These are phyloP conservation scores for Diospyros lotus DNA, from an alignment of 148 eudicot genomes.

Conservation along the genomic window DNA sequence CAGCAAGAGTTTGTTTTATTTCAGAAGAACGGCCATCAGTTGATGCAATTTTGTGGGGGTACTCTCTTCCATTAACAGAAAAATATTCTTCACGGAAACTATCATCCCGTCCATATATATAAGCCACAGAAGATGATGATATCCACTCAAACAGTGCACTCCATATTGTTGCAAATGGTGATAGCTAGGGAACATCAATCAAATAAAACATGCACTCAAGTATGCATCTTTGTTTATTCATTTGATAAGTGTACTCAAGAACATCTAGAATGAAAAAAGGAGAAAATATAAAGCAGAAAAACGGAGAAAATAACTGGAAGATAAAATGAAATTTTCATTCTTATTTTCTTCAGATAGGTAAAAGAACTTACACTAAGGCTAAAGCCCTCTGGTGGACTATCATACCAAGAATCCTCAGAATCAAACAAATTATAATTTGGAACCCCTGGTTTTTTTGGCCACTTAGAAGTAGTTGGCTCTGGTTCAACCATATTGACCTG, in stretches of 20 bases:
- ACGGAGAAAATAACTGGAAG: neutral
- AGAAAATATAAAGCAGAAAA: no score
- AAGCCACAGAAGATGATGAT: constrained; percentile 87
- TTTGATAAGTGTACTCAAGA: no score
- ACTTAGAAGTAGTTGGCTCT: constrained; percentile 45
- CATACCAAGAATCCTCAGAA: constrained; percentile 81
- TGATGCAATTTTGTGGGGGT: constrained; percentile 53
- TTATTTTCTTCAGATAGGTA: neutral
- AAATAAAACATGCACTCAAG: constrained; percentile 9
- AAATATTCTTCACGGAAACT: constrained; percentile 66
- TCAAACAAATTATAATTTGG: constrained; percentile 47
- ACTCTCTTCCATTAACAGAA: constrained; percentile 76
- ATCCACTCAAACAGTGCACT: constrained; percentile 82
- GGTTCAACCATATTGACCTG: constrained; percentile 31
- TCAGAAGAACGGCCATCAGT: constrained; percentile 80
- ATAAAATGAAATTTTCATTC: neutral
- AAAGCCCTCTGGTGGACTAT: constrained; percentile 73
- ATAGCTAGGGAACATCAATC: constrained; percentile 53
- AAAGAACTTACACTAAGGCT: constrained; percentile 56
- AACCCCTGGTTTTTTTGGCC: constrained; percentile 61
- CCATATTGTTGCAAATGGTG: constrained; percentile 90
- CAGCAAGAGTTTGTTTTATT: constrained; percentile 80
- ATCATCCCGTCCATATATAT: constrained; percentile 83
- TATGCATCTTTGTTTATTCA: no score
- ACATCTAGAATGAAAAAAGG: constrained; percentile 5